phyloP scores from a whole-genome alignment of 2,329 filamentous ascomycete genomes.

The Colletotrichum sublineola region DNA sequence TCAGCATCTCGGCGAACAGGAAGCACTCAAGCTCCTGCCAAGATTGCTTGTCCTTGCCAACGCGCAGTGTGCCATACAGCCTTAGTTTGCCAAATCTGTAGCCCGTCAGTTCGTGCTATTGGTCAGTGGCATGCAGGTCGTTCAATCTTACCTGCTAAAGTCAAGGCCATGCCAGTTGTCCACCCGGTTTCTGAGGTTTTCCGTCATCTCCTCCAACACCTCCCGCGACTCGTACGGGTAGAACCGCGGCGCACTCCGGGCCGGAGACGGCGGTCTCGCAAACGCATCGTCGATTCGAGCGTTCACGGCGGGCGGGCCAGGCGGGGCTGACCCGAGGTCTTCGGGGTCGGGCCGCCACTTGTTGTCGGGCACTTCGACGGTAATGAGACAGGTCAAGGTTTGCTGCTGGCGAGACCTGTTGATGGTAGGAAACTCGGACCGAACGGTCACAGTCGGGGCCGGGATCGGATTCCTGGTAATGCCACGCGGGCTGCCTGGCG shows the following conservation, averaged over 20 bases:
- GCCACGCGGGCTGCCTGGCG: conserved; percentile 78
- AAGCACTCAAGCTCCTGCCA: conserved; percentile 99
- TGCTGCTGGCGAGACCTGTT: conserved; percentile 94
- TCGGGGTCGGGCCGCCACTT: conserved; percentile 91
- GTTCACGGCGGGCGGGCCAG: conserved; percentile 55
- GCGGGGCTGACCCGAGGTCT: conserved; percentile 73
- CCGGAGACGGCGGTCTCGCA: conserved; percentile 71
- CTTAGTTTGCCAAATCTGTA: conserved; percentile 89
- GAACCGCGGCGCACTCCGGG: conserved; percentile 69
- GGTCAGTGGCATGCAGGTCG: conserved; percentile 12
- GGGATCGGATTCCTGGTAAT: conserved; percentile 89
- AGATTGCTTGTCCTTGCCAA: conserved; percentile 94
- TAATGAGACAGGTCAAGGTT: conserved; percentile 92
- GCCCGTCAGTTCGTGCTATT: conserved; percentile 47
- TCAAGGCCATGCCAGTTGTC: conserved; percentile 99
- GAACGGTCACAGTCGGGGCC: conserved; percentile 89
- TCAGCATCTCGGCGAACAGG: conserved; percentile 98
- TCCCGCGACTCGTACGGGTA: conserved; percentile 82
- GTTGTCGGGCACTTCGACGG: conserved; percentile 91
- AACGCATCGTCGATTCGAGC: conserved; percentile 66
- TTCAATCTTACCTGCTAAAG: conserved; percentile 75
- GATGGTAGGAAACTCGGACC: conserved; percentile 96
- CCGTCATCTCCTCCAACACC: conserved; percentile 85
- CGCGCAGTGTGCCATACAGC: conserved; percentile 88
- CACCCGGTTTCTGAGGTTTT: conserved; percentile 86